Base-by-base conservation (phyloP, 2,329 filamentous ascomycete genomes). In the Plenodomus biglobosus region DNA sequence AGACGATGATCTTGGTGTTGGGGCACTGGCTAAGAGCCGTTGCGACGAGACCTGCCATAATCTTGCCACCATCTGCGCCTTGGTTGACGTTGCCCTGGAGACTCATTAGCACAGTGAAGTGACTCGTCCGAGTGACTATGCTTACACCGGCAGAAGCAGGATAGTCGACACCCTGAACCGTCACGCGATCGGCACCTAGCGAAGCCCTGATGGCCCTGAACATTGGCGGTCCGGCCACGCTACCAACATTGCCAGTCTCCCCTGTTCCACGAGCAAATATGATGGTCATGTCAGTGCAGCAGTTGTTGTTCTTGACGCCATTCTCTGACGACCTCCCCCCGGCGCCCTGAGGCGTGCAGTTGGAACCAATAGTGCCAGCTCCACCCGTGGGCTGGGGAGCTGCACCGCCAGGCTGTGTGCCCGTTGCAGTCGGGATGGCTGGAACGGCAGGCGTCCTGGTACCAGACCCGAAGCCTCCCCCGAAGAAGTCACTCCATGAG, bases 261-360 rank as follows among this genome's bases (percentile, higher is more conserved):
- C 58, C 61, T 1, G 72, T 76, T 16, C 74, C 74, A 22, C 74
- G 73, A 15, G 74, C 74, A 44, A 74, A 76, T 43, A 76, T 72
- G 42, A 76, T 65, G 2, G 74, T 76, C 53, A 76, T 52, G 2
- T 68, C 66, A 40, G 74, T 67, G 62, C 75, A 77, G 58, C 65
- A 71, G 17, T 50, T 62, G 49, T 73, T 70, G 35, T 70, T 56
- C 8, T 61, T 65, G 27, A 77, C 65, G 8, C 72, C 74, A 51
- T 75, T 75, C 38, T 72, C 70, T 7, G 62, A 64, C 27, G 27
- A 32, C 3, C 27, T 7, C n/a, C 61, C 62, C 20, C 52, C 52
- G 38, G 32, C 55, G 19, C 52, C 45, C 22, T 65, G 61, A 2
- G 56, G 48, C 17, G 40, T 60, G 24, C 58, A 74, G 46, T 58